A percentile compares a stretch with the other conserved stretches of the same genome.
These are phyloP conservation scores for Yamadazyma scolyti DNA, from an alignment of 805 yeast genomes.

Conservation along the genomic window DNA sequence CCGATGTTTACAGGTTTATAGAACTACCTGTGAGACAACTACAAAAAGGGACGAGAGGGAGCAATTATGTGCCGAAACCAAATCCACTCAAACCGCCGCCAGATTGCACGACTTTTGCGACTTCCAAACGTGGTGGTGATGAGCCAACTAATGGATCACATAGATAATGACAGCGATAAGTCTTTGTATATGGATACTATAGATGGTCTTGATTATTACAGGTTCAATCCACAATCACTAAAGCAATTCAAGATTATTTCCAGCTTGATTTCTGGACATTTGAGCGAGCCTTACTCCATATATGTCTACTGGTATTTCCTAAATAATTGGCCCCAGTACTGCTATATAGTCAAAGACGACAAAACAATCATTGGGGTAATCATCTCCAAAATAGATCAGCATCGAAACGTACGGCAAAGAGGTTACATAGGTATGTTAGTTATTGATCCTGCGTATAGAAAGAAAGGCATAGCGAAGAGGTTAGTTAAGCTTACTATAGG, in stretches of 20 bases:
- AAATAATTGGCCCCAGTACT: slow-evolving; percentile 85
- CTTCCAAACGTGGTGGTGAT: background rate
- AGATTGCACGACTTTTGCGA: background rate
- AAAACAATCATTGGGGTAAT: slow-evolving; percentile 71
- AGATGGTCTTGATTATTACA: background rate
- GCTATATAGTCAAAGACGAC: slow-evolving; percentile 52
- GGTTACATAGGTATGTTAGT: slow-evolving; percentile 98
- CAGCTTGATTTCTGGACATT: slow-evolving; percentile 61
- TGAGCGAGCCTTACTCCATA: slow-evolving; percentile 91
- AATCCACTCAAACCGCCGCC: too few relatives aligned
- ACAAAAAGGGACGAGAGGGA: background rate
- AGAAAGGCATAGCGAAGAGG: slow-evolving; percentile 75
- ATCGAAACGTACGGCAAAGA: slow-evolving; percentile 66
- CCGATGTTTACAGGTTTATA: slow-evolving; percentile 3
- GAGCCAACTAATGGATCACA: too few relatives aligned
- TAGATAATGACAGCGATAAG: background rate
- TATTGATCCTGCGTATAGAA: slow-evolving; percentile 67
- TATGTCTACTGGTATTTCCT: slow-evolving; percentile 90
- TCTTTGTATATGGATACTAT: background rate
- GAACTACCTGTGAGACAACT: background rate
- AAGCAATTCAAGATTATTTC: slow-evolving; percentile 50
- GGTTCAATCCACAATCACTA: slow-evolving; percentile 19
- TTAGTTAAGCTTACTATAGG: slow-evolving; percentile 62
- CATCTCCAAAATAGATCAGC: slow-evolving; percentile 76
- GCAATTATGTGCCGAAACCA: background rate